Base-by-base conservation (phyloP, 2,329 filamentous ascomycete species). In the Elsinoe batatas region DNA sequence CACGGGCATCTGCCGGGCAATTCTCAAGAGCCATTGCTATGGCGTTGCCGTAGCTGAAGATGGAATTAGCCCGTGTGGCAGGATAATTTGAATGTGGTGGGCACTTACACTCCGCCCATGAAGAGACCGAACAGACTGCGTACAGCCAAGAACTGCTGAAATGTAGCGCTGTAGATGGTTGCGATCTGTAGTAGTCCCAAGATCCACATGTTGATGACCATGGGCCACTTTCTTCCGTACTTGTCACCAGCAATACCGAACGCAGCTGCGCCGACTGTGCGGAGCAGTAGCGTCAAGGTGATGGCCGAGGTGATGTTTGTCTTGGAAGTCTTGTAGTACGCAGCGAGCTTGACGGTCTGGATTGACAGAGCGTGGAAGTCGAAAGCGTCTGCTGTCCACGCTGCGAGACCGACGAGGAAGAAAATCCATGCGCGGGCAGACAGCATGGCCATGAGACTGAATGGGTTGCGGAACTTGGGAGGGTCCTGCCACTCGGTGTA, bases 321-420 rank as follows among this genome's bases (percentile, higher is more conserved):
- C 61, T 82, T 83, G 59, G 80, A 80, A 51, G 73, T 74, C 15
- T 74, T 61, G 62, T 81, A 84, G 61, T 80, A 80, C 2, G 75
- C 69, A 3, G 79, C 78, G 20, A 91, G 74, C 71, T 89, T 88
- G 61, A 79, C 78, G 3, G 86, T 87, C 68, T 90, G 87, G 60
- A 91, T 87, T 3, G 83, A 87, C 7, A 91, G 76, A 22, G 87
- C 85, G 69, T 90, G 86, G 67, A 91, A 91, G 69, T 90, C 87
- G 67, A 91, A 91, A 3, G 87, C 87, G 67, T 91, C 88, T 56
- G 86, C 87, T 1, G 81, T 86, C 88, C 88, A 91, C 13, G 86
- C 83, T 33, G 78, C 69, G 65, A 91, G 82, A 2, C 86, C 87
- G 10, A 89, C 84, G 38, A 86, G 60, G 71, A 91, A 75, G 73